These are phyloP conservation scores for Scenedesmus sp. DNA, from an alignment of 163 green algal genomes.

Conservation along the genomic window DNA sequence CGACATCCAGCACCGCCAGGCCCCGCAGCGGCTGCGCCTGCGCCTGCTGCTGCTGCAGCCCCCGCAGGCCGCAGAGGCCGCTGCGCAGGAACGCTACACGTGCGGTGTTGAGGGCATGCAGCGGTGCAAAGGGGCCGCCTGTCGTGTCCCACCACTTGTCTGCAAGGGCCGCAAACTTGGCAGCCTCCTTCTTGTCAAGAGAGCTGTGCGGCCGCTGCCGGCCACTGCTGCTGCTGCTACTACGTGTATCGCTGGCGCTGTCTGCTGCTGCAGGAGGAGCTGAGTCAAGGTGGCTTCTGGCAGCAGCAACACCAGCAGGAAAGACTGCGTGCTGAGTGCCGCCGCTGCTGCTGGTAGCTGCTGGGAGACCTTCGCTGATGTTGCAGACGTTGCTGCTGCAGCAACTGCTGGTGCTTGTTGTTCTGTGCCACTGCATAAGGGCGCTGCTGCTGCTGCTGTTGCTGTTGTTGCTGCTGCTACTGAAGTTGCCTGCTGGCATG, in stretches of 20 bases:
- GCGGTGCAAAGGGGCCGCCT: slow-evolving; percentile 80
- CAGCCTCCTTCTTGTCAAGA: slow-evolving; percentile 73
- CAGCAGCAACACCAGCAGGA: not conserved
- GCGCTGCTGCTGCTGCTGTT: not conserved
- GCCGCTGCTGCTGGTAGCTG: not conserved
- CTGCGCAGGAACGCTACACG: slow-evolving; percentile 83
- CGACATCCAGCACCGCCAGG: slow-evolving; percentile 90
- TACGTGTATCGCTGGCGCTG: not conserved
- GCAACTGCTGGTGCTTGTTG: not conserved
- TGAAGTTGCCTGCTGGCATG: not conserved
- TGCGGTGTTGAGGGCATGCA: slow-evolving; percentile 91
- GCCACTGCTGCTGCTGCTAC: not conserved
- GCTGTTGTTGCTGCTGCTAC: not conserved
- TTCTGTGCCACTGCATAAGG: not conserved
- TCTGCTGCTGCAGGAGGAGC: not conserved
- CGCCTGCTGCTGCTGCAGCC: not conserved
- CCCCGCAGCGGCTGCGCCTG: slow-evolving; percentile 70
- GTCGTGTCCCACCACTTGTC: slow-evolving; percentile 88
- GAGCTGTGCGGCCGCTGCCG: slow-evolving; percentile 17
- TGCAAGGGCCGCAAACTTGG: slow-evolving; percentile 88
- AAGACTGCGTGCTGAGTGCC: not conserved
- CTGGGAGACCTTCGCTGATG: not conserved
- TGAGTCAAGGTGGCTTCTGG: not conserved
- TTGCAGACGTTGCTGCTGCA: not conserved
- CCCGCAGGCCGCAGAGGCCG: slow-evolving; percentile 67